These are phyloP conservation scores for Epichloe amarillans DNA, from an alignment of 2,329 filamentous ascomycete genomes.

Conservation along the genomic window DNA sequence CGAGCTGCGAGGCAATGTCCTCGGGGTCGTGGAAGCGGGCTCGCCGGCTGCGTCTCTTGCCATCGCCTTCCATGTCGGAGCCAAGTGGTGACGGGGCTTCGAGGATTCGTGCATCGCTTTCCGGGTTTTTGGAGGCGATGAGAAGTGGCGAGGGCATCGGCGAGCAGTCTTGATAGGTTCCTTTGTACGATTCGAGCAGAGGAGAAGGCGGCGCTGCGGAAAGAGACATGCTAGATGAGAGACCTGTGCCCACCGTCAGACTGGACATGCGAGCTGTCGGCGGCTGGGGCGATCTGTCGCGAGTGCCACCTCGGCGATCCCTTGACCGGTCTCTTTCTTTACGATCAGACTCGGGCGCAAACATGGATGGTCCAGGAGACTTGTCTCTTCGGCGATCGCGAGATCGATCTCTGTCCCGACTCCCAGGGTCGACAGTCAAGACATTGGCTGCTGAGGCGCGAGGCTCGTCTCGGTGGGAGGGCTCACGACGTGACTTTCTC, in stretches of 20 bases:
- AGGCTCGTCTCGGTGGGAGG: constrained; percentile 20
- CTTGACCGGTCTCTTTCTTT: constrained; percentile 12
- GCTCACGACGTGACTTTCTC: constrained; percentile 11
- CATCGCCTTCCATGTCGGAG: constrained; percentile 31
- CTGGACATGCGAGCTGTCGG: constrained; percentile 37
- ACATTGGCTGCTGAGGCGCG: constrained; percentile 25
- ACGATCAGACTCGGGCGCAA: constrained; percentile 11
- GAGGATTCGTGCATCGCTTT: constrained; percentile 34
- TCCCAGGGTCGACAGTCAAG: constrained; percentile 27
- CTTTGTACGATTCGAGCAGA: constrained; percentile 80
- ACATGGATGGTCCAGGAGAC: constrained; percentile 10
- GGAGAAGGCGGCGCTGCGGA: constrained; percentile 62
- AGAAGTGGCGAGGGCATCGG: constrained; percentile 81
- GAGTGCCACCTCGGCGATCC: constrained; percentile 22
- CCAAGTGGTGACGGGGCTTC: constrained; percentile 39
- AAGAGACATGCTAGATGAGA: constrained; percentile 29
- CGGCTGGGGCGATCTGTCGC: constrained; percentile 34
- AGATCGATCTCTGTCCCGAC: constrained; percentile 21
- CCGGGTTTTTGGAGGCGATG: constrained; percentile 31
- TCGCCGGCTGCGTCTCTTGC: constrained; percentile 40
- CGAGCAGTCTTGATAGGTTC: constrained; percentile 87
- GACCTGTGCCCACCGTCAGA: constrained; percentile 35
- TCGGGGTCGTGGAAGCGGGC: constrained; percentile 74
- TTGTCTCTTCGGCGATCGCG: constrained; percentile 20
- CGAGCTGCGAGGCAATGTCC: constrained; percentile 63